Percentiles rank a stretch among this genome's conserved stretches.
These are phyloP conservation scores for Irpex sp. DNA, from an alignment of 1,284 basidiomycete species.

Conservation along the genomic window DNA sequence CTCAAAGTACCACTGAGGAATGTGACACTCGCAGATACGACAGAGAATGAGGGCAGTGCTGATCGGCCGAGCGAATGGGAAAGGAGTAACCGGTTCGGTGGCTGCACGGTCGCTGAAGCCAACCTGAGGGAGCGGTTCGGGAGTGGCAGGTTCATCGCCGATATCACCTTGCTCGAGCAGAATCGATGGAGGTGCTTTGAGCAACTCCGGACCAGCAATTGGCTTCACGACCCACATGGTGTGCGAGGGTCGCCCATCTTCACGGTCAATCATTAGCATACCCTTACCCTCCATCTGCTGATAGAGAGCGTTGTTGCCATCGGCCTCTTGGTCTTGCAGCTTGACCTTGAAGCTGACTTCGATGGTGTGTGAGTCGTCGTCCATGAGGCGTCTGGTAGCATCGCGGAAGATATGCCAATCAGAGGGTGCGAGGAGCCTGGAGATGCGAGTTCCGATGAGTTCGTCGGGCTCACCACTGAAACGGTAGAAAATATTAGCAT, in stretches of 20 bases:
- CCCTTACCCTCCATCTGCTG: conserved; percentile 97
- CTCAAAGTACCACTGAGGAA: conserved; percentile 99
- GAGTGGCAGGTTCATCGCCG: conserved; percentile 37
- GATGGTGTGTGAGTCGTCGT: conserved; percentile 93
- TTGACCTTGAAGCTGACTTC: conserved; percentile 89
- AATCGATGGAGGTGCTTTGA: conserved; percentile 56
- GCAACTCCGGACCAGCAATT: conserved; percentile 64
- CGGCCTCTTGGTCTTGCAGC: conserved; percentile 53
- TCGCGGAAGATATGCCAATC: conserved; percentile 87
- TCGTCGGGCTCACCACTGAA: conserved; percentile 81
- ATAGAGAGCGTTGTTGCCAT: conserved; percentile 63
- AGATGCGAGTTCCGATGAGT: conserved; percentile 78
- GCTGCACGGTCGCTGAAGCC: conserved; percentile 26
- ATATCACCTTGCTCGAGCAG: conserved; percentile 55
- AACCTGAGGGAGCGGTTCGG: conserved; percentile 27
- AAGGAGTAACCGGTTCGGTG: conserved; percentile 55
- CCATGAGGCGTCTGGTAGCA: conserved; percentile 82
- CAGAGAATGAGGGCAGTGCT: conserved; percentile 89
- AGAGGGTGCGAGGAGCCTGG: conserved; percentile 77
- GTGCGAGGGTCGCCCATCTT: conserved; percentile 84
- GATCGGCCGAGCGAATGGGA: conserved; percentile 74
- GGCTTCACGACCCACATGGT: conserved; percentile 99
- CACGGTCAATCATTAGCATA: conserved; percentile 95
- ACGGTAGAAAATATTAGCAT: conserved; percentile 6
- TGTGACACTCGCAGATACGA: conserved; percentile 95